phyloP scores from a whole-genome alignment of 352 stramenopile species.

The Globisporangium mamillatum region DNA sequence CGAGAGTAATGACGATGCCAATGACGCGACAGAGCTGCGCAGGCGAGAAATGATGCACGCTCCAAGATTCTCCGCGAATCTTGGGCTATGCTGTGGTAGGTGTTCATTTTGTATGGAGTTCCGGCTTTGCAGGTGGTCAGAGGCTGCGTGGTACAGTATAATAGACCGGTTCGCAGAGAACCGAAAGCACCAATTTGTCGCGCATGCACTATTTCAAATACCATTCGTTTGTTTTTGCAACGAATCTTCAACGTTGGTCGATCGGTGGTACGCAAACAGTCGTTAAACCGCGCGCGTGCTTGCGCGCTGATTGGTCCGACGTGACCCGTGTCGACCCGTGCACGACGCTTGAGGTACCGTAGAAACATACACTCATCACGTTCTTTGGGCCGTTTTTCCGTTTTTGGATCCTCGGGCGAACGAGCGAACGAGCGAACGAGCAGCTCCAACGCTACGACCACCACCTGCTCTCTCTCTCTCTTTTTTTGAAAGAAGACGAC shows the following conservation, averaged over 20 bases:
- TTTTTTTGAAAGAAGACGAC: not conserved
- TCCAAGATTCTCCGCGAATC: too few relatives aligned
- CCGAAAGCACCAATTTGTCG: not conserved
- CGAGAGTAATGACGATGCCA: too few relatives aligned
- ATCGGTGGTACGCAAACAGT: too few relatives aligned
- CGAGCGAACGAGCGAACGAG: not conserved
- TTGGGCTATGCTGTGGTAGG: too few relatives aligned
- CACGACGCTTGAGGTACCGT: not conserved
- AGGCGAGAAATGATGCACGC: too few relatives aligned
- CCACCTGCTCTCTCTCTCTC: not conserved
- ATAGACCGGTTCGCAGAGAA: too few relatives aligned
- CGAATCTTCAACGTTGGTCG: not conserved
- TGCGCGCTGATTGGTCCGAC: not conserved
- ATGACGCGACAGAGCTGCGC: too few relatives aligned
- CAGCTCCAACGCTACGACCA: not conserved
- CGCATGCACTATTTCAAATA: not conserved
- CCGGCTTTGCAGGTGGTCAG: too few relatives aligned
- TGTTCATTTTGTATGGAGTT: too few relatives aligned
- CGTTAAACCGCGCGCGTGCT: too few relatives aligned
- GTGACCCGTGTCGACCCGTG: not conserved
- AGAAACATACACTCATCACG: constrained; percentile 3
- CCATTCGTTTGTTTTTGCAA: not conserved
- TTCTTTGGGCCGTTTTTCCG: constrained; percentile 4
- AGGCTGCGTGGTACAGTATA: too few relatives aligned
- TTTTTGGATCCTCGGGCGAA: not conserved